These are phyloP conservation scores for Globisporangium sylvaticum DNA, from an alignment of 352 stramenopile genomes.

Conservation along the genomic window DNA sequence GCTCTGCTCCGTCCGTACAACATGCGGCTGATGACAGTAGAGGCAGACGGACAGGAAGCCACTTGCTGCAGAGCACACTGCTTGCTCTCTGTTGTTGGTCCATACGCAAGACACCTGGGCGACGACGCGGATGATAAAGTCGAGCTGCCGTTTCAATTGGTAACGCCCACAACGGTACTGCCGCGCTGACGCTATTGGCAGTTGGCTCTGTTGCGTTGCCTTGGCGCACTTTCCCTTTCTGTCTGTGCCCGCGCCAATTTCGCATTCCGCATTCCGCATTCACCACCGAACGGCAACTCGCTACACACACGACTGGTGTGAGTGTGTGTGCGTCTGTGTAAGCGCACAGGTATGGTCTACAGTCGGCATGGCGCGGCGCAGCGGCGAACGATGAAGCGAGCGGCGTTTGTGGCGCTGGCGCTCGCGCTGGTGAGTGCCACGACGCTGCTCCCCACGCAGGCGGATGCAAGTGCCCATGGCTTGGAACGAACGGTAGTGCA, in stretches of 20 bases:
- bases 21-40: not conserved
- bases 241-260: not conserved
- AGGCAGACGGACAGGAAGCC: not conserved
- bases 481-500: not conserved
- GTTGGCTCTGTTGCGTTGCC: not conserved
- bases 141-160: not conserved
- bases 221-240: not conserved
- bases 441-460: not conserved
- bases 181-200: not conserved
- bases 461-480: not conserved
- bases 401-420: not conserved
- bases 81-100: too few species aligned
- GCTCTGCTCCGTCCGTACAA: not conserved
- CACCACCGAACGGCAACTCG: not conserved
- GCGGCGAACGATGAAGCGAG: conserved; percentile 7
- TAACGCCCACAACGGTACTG: not conserved
- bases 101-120: not conserved
- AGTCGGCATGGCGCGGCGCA: not conserved
- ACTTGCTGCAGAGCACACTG: too few species aligned
- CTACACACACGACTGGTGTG: not conserved
- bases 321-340: not conserved
- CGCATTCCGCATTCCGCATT: not conserved
- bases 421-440: not conserved
- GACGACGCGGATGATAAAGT: not conserved
- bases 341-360: not conserved